Percentiles rank a stretch among this genome's conserved stretches.
phyloP scores from a whole-genome alignment of 371 early-diverging fungal genomes.

The Circinella minor region DNA sequence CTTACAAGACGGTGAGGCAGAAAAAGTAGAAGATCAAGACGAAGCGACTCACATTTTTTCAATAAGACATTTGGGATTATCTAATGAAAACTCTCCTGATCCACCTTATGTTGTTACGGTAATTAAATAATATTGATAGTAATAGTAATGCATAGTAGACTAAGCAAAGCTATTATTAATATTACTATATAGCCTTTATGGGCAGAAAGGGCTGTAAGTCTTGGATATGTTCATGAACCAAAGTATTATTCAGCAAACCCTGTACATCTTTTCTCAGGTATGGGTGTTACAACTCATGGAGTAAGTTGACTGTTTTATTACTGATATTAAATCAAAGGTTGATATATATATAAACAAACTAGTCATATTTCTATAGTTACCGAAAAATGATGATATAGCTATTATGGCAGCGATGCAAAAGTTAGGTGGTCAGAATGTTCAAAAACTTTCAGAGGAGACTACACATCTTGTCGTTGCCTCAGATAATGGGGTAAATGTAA shows the following conservation, averaged over 20 bases:
- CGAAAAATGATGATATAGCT: slow-evolving; percentile 45
- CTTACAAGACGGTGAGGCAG: neutral
- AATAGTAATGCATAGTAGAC: too few species aligned
- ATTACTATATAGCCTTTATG: slow-evolving; percentile 21
- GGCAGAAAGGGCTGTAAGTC: slow-evolving; percentile 24
- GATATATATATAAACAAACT: too few species aligned
- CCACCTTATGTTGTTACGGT: slow-evolving; percentile 1
- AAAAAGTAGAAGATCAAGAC: neutral
- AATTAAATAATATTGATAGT: neutral
- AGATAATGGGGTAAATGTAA: slow-evolving; percentile 50
- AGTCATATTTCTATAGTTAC: slow-evolving; percentile 29
- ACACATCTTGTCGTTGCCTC: slow-evolving; percentile 64
- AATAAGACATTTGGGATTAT: neutral
- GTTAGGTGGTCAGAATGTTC: slow-evolving; percentile 63
- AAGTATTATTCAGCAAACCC: slow-evolving; percentile 59
- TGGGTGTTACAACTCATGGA: slow-evolving; percentile 53
- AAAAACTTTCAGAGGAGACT: slow-evolving; percentile 46
- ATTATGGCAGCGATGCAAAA: slow-evolving; percentile 55
- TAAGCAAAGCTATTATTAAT: neutral
- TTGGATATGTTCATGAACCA: slow-evolving; percentile 41
- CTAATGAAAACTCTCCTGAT: neutral
- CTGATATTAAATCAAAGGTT: too few species aligned
- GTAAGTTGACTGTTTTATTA: slow-evolving; percentile 22
- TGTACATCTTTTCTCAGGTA: slow-evolving; percentile 61
- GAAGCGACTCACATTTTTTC: neutral